Base-by-base conservation (phyloP, 257 asterid genomes). In the Salvia splendens region DNA sequence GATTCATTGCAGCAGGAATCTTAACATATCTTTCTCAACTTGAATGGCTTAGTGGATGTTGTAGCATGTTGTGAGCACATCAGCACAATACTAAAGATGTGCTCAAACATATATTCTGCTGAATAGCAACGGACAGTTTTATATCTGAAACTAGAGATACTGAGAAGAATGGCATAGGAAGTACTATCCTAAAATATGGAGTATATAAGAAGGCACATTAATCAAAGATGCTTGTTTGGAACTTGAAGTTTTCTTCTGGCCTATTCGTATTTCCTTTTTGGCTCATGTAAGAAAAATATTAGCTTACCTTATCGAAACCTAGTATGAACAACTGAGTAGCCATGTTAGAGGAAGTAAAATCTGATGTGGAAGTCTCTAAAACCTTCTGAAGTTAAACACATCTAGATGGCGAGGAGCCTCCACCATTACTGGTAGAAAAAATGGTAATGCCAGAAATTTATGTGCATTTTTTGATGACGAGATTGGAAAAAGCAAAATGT, bases 291-390 rank as follows among this genome's bases (percentile, higher is more conserved):
- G n/a, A 14, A 12, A 2, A 6, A n/a, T 6, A 0, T 5, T 6
- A 16, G 7, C 11, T 6, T 56, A 56, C 62, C 43, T 5, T 5
- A 28, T 55, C 42, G 11, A 12, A 12, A 5, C n/a, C 12, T 7
- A 33, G 63, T 33, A 57, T 7, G 63, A 57, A n/a, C 20, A 57
- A n/a, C 20, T n/a, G 20, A 32, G 61, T 55, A 57, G 64, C 28
- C 46, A n/a, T 57, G 3, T 4, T 57, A 12, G 28, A 7, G 64
- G 30, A 35, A 35, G 64, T 57, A 57, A 14, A n/a, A 57, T 56
- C 33, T 56, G 63, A 12, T 12, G 8, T 2, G 12, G 8, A 33
- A 36, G 32, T 20, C 24, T 20, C 30, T 36, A 7, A 7, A 5
- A 33, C 2, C 12, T 14, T 33, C 42, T 3, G 11, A 46, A 6